These are phyloP conservation scores for Candida smagusa DNA, from an alignment of 1,139 yeast genomes.

Conservation along the genomic window DNA sequence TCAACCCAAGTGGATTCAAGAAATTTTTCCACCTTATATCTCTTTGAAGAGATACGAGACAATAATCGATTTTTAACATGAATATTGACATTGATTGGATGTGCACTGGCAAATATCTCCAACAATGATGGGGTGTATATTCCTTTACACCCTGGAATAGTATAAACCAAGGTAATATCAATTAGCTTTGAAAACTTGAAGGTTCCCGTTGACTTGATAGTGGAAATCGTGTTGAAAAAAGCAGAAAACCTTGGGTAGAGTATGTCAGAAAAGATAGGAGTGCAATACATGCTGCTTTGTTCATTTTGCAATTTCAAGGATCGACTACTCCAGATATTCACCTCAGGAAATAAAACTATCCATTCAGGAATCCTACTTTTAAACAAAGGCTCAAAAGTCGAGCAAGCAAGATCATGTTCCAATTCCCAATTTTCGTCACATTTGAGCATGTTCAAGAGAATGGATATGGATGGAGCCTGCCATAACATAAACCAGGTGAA, in stretches of 20 bases:
- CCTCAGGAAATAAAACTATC: slow-evolving; percentile 71
- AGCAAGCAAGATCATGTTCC: slow-evolving; percentile 26
- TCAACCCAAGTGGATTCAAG: slow-evolving; percentile 68
- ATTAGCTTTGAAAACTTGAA: slow-evolving; percentile 40
- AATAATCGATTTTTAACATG: slow-evolving; percentile 48
- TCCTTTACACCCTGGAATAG: slow-evolving; percentile 16
- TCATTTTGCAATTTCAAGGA: slow-evolving; percentile 46
- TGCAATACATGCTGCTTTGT: slow-evolving; percentile 47
- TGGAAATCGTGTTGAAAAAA: slow-evolving; percentile 45
- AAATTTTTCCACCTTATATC: slow-evolving; percentile 62
- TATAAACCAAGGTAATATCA: slow-evolving; percentile 52
- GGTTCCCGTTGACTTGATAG: slow-evolving; percentile 33
- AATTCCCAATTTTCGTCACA: slow-evolving; percentile 68
- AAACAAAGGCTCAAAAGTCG: slow-evolving; percentile 23
- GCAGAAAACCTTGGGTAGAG: slow-evolving; percentile 68
- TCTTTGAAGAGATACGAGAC: slow-evolving; percentile 48
- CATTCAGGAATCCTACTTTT: slow-evolving; percentile 41
- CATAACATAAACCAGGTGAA: slow-evolving; percentile 63
- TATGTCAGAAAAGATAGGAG: slow-evolving; percentile 51
- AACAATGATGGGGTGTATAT: slow-evolving; percentile 49
- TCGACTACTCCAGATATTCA: slow-evolving; percentile 55
- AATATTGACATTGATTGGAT: slow-evolving; percentile 43
- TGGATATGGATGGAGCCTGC: slow-evolving; percentile 48
- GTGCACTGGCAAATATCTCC: slow-evolving; percentile 47
- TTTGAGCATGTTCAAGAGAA: slow-evolving; percentile 40